phyloP scores from a whole-genome alignment of 257 asterid genomes.

The Scutellaria galericulata region DNA sequence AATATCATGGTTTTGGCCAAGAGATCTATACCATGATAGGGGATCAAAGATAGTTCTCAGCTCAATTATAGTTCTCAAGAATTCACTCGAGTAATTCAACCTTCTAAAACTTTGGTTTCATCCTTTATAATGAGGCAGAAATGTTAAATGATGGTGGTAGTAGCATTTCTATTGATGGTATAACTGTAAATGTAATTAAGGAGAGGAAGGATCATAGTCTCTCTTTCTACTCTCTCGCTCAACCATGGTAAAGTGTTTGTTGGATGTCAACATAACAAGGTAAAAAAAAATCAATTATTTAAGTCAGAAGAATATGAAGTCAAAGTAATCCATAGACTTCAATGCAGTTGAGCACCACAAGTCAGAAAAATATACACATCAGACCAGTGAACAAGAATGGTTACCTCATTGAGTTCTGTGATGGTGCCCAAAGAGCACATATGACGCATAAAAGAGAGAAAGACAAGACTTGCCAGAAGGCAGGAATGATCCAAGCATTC shows the following conservation, averaged over 20 bases:
- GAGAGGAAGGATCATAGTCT: neutral
- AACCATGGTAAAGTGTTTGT: neutral
- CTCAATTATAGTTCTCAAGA: too few species aligned
- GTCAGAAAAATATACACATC: constrained; percentile 7
- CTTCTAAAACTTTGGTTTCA: too few species aligned
- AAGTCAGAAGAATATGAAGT: neutral
- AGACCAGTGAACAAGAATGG: constrained; percentile 17
- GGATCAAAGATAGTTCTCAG: too few species aligned
- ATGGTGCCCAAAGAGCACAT: constrained; percentile 97
- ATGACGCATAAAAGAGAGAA: constrained; percentile 87
- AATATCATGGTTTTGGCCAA: too few species aligned
- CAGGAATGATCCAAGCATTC: constrained; percentile 97
- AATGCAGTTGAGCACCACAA: constrained; percentile 17
- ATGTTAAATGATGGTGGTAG: neutral
- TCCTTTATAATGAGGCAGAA: too few species aligned
- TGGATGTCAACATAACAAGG: constrained; percentile 14
- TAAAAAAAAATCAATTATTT: neutral
- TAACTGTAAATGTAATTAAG: neutral
- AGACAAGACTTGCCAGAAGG: constrained; percentile 94
- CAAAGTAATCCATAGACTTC: constrained; percentile 11
- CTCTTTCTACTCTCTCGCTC: neutral
- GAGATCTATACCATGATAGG: too few species aligned
- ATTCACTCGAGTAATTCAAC: too few species aligned
- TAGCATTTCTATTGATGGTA: constrained; percentile 6
- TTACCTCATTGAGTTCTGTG: constrained; percentile 91